These are phyloP conservation scores for Mycena haematopus DNA, from an alignment of 768 basidiomycete genomes.

Conservation along the genomic window DNA sequence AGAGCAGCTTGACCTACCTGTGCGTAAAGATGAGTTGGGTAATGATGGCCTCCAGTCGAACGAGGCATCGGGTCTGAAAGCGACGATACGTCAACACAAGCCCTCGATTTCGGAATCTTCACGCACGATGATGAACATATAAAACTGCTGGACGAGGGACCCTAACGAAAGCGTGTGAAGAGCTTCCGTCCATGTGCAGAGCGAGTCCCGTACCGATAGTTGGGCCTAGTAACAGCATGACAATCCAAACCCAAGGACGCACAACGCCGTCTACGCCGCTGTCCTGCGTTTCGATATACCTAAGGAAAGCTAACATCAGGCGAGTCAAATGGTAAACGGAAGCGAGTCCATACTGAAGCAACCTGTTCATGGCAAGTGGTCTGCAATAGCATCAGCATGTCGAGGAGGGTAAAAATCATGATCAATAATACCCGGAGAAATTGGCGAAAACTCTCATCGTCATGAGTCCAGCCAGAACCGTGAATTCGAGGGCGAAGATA, in stretches of 20 bases:
- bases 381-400: background rate
- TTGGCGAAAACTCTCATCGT: constrained; percentile 2
- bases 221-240: background rate
- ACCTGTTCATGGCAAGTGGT: background rate
- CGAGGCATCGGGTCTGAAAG: constrained; percentile 47
- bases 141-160: background rate
- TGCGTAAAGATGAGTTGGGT: constrained; percentile 53
- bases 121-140: background rate
- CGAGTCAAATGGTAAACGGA: background rate
- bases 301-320: background rate
- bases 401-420: no score
- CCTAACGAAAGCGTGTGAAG: background rate
- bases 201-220: background rate
- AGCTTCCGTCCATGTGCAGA: no score
- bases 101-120: background rate
- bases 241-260: background rate
- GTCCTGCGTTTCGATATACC: background rate
- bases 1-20: constrained; percentile 25
- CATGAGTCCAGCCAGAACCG: constrained; percentile 31
- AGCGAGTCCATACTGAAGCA: background rate
- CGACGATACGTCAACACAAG: background rate
- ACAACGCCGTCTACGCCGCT: background rate
- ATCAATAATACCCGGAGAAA: constrained; percentile 8
- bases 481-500: constrained; percentile 37
- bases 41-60: constrained; percentile 53